Evolutionary conservation across 495 filamentous ascomycete genomes (phyloP).

Genomic region (Talaromyces trachyspermus): DNA sequence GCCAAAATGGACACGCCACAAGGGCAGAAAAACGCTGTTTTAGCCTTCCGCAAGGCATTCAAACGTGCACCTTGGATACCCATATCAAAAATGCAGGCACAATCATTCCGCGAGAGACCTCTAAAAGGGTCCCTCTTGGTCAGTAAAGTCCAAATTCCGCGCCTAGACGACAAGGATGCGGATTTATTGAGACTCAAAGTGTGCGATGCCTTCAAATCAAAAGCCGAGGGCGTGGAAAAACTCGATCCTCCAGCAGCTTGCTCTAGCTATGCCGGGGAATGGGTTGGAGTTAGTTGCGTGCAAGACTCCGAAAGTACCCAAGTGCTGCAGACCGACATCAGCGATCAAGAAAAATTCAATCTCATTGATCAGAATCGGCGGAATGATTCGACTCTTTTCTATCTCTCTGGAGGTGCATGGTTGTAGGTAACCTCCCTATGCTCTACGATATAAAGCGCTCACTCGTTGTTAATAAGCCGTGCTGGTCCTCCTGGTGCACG

Average conservation of each 20-base stretch:
- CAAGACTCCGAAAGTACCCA: not conserved
- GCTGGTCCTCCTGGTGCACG: constrained; percentile 10
- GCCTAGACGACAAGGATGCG: not conserved
- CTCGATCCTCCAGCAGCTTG: constrained; percentile 9
- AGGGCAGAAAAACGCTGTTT: constrained; percentile 8
- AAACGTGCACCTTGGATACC: constrained; percentile 6
- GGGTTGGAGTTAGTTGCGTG: constrained; percentile 6
- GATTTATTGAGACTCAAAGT: constrained; percentile 4
- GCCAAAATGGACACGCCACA: constrained; percentile 5
- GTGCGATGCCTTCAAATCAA: constrained; percentile 9
- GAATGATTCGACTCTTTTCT: constrained; percentile 10
- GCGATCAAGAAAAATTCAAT: constrained; percentile 9
- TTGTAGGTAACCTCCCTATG: constrained; percentile 9
- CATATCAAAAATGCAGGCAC: constrained; percentile 10
- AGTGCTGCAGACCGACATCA: not conserved
- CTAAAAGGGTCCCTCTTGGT: constrained; percentile 9
- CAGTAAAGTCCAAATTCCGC: constrained; percentile 9
- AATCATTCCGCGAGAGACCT: constrained; percentile 8
- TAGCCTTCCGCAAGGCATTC: constrained; percentile 7
- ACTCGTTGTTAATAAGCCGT: constrained; percentile 2
- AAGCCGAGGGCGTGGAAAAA: constrained; percentile 8
- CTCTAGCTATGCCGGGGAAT: constrained; percentile 8
- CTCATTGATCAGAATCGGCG: constrained; percentile 5
- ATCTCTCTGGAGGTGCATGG: constrained; percentile 11
- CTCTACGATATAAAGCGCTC: not conserved